Evolutionary conservation across 208 protist species (phyloP).

Genomic region (Leishmania turanica): DNA sequence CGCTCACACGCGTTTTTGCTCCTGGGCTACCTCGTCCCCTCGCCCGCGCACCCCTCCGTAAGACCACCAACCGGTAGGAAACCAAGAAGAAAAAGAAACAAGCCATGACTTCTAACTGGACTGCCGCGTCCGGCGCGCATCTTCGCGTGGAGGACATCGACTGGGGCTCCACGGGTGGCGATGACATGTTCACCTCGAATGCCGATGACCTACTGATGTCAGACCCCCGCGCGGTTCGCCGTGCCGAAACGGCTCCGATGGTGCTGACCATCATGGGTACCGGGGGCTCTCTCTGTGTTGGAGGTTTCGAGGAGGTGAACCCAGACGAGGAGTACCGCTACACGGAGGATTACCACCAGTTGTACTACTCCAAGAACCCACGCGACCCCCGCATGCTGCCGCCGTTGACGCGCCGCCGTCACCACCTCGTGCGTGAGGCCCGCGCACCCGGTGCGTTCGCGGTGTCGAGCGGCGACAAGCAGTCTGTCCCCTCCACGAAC

Average conservation of each 20-base stretch:
- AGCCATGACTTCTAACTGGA: slow-evolving; percentile 17
- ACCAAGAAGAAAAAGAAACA: not conserved
- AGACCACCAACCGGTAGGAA: not conserved
- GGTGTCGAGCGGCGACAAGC: slow-evolving; percentile 16
- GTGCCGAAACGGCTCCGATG: slow-evolving; percentile 80
- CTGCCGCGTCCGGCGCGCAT: slow-evolving; percentile 12
- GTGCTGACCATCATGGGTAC: slow-evolving; percentile 66
- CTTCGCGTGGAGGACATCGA: slow-evolving; percentile 39
- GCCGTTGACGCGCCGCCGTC: slow-evolving; percentile 52
- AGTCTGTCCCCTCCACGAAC: slow-evolving; percentile 2
- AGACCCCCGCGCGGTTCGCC: slow-evolving; percentile 66
- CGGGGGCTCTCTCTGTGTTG: slow-evolving; percentile 54
- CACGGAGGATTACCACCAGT: slow-evolving; percentile 74
- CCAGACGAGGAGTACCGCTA: slow-evolving; percentile 84
- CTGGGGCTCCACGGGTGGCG: slow-evolving; percentile 37
- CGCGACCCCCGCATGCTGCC: slow-evolving; percentile 84
- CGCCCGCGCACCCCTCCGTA: not conserved
- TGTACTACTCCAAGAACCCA: slow-evolving; percentile 83
- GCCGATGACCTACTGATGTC: slow-evolving; percentile 41
- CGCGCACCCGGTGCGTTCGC: slow-evolving; percentile 11
- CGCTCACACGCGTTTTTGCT: not conserved
- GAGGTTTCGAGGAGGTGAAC: slow-evolving; percentile 44
- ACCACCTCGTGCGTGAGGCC: slow-evolving; percentile 24
- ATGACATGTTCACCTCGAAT: slow-evolving; percentile 41
- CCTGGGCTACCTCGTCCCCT: not conserved